A percentile compares a stretch with the other conserved stretches of the same genome.
Conservation (phyloP, 208 protist genomes). For the Wallacemonas rigidus region DNA sequence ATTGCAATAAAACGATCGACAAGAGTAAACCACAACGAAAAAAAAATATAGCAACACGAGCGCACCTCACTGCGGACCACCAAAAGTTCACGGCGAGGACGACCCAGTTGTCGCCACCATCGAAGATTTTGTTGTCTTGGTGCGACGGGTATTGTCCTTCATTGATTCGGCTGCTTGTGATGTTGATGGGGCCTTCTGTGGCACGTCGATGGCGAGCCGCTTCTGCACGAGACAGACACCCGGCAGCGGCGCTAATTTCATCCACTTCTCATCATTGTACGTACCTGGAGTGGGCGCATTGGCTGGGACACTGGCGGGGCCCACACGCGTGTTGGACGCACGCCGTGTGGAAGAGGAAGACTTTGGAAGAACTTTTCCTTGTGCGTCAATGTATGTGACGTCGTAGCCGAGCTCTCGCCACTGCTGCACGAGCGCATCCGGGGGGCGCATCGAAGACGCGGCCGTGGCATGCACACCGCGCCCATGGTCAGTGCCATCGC, state of each 20-base stretch:
- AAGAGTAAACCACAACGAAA: too few species aligned
- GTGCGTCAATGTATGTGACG: constrained; percentile 55
- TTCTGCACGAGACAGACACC: constrained; percentile 66
- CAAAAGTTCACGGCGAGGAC: too few species aligned
- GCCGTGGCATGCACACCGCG: not conserved
- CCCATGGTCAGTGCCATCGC: too few species aligned
- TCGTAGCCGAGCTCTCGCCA: constrained; percentile 85
- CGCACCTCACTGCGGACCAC: too few species aligned
- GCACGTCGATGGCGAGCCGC: constrained; percentile 23
- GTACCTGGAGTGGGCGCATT: not conserved
- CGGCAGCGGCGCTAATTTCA: constrained; percentile 52
- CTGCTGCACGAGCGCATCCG: constrained; percentile 32
- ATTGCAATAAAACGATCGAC: too few species aligned
- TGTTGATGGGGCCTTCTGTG: not conserved
- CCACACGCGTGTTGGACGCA: too few species aligned
- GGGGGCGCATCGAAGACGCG: not conserved
- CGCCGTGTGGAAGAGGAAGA: not conserved
- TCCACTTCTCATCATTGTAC: constrained; percentile 30
- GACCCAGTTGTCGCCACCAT: too few species aligned
- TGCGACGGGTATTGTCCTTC: too few species aligned
- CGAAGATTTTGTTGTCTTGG: too few species aligned
- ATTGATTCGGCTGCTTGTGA: not conserved
- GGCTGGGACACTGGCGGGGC: not conserved
- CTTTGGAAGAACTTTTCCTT: not conserved
- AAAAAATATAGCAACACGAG: too few species aligned